phyloP scores from a whole-genome alignment of 1,284 basidiomycete species.

The Pholiota adiposa region DNA sequence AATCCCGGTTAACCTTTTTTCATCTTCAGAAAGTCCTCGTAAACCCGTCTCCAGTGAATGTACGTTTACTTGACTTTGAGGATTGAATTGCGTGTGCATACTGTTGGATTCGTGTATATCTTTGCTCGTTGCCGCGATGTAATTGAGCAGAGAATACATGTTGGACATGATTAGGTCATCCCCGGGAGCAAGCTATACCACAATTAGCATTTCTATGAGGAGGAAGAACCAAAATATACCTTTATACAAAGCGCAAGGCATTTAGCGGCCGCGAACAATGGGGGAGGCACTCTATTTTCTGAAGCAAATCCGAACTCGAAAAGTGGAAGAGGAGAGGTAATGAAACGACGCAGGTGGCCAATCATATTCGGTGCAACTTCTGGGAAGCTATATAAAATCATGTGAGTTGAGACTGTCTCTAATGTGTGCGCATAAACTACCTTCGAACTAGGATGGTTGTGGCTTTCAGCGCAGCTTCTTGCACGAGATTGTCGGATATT shows the following conservation, averaged over 20 bases:
- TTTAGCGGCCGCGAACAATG: slow-evolving; percentile 84
- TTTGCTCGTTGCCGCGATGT: slow-evolving; percentile 82
- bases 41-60: slow-evolving; percentile 65
- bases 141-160: slow-evolving; percentile 95
- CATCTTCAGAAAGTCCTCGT: slow-evolving; percentile 78
- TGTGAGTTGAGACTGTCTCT: neutral
- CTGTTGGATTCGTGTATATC: slow-evolving; percentile 62
- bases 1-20: slow-evolving; percentile 83
- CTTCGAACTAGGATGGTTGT: slow-evolving; percentile 83
- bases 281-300: slow-evolving; percentile 74
- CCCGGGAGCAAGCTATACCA: slow-evolving; percentile 74
- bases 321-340: slow-evolving; percentile 86
- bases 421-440: slow-evolving; percentile 41
- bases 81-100: slow-evolving; percentile 45
- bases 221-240: slow-evolving; percentile 40
- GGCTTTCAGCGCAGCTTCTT: slow-evolving; percentile 86
- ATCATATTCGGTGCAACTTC: slow-evolving; percentile 80
- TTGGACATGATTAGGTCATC: slow-evolving; percentile 94
- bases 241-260: slow-evolving; percentile 91
- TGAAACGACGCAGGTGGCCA: slow-evolving; percentile 83
- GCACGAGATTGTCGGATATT: slow-evolving; percentile 79
- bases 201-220: neutral
- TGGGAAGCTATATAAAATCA: slow-evolving; percentile 62
- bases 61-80: slow-evolving; percentile 50
- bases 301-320: slow-evolving; percentile 86